Conservation (phyloP, 2,329 filamentous ascomycete species). For the Ophiostoma himal-ulmi region DNA sequence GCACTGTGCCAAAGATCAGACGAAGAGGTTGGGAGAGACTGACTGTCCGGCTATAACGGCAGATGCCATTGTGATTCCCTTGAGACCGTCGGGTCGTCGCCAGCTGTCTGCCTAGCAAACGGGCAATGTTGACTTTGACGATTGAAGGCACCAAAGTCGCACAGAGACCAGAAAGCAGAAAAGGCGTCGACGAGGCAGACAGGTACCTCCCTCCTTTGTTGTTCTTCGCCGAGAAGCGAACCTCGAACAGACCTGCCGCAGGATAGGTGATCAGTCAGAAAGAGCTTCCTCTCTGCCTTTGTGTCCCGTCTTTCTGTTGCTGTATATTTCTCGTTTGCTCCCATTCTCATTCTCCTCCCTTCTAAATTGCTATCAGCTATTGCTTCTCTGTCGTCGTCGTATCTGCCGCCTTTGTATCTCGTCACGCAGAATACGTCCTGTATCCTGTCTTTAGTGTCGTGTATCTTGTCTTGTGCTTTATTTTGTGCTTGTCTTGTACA, state of each 20-base stretch:
- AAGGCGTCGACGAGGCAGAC: slow-evolving; percentile 3
- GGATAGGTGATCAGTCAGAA: not conserved
- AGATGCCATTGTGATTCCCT: not conserved
- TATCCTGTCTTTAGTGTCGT: too few relatives aligned
- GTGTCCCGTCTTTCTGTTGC: not conserved
- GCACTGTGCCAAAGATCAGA: not conserved
- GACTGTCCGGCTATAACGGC: too few relatives aligned
- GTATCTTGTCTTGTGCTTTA: too few relatives aligned
- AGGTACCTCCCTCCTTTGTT: not conserved
- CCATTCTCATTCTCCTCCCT: not conserved
- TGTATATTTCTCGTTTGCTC: too few relatives aligned
- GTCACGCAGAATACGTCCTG: not conserved
- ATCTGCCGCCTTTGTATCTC: slow-evolving; percentile 2
- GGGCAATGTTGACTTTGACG: too few relatives aligned
- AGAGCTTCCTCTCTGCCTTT: not conserved
- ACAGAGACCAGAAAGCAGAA: not conserved
- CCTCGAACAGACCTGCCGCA: not conserved
- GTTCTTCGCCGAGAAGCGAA: not conserved
- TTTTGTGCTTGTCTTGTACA: too few relatives aligned
- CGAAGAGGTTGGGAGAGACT: not conserved
- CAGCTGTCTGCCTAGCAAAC: too few relatives aligned
- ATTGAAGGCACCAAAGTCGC: not conserved
- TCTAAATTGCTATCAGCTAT: not conserved
- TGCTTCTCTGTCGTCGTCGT: not conserved
- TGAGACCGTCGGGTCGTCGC: too few relatives aligned